Conservation (phyloP, 2,329 filamentous ascomycete species). For the Monosporascus sp. region DNA sequence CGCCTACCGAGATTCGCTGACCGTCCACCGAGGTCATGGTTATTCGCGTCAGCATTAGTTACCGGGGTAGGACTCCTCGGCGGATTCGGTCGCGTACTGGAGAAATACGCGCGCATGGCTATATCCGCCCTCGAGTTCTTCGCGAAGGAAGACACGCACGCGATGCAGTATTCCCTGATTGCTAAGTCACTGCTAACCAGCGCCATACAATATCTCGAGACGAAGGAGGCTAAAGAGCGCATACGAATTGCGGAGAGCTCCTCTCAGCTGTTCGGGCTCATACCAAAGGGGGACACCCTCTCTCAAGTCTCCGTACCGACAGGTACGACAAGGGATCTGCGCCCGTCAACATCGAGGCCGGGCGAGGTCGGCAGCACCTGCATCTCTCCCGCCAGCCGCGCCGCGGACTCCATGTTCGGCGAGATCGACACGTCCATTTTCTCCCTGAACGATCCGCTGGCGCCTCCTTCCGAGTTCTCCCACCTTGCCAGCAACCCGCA, state of each 20-base stretch:
- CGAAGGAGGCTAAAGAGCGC: conserved; percentile 41
- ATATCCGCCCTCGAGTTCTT: conserved; percentile 46
- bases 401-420: conserved; percentile 9
- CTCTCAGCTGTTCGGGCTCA: conserved; percentile 45
- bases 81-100: conserved; percentile 46
- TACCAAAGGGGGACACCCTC: conserved; percentile 27
- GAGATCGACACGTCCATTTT: conserved; percentile 21
- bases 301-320: neutral
- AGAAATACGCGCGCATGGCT: conserved; percentile 43
- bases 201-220: conserved; percentile 42
- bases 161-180: conserved; percentile 48
- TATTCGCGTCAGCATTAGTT: conserved; percentile 49
- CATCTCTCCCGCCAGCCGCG: conserved; percentile 16
- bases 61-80: conserved; percentile 47
- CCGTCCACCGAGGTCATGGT: conserved; percentile 39
- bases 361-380: conserved; percentile 15
- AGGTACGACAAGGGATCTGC: neutral
- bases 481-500: conserved; percentile 33
- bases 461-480: conserved; percentile 29
- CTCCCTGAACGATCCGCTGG: conserved; percentile 21
- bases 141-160: conserved; percentile 43
- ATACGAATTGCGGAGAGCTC: conserved; percentile 44
- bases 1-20: neutral
- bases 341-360: neutral
- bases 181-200: conserved; percentile 44